Evolutionary conservation across 2,329 filamentous ascomycete species (phyloP).

Genomic region (Basipetospora sp.): DNA sequence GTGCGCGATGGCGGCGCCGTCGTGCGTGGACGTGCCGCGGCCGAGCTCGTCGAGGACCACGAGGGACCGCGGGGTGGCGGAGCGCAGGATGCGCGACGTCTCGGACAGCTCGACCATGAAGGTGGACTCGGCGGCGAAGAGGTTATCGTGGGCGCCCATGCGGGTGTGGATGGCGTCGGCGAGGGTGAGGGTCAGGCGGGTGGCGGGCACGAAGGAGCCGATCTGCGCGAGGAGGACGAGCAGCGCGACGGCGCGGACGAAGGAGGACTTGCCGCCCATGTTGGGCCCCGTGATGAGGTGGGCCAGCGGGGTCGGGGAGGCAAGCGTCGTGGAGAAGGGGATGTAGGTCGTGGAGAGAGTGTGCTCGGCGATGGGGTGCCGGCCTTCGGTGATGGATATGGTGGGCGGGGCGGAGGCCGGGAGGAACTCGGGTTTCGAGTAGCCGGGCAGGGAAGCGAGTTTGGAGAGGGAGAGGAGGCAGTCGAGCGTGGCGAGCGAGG

Average conservation of each 20-base stretch:
- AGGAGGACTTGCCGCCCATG: constrained; percentile 98
- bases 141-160: constrained; percentile 91
- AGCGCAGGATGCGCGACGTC: constrained; percentile 77
- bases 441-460: constrained; percentile 74
- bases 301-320: constrained; percentile 41
- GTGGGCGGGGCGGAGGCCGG: constrained; percentile 47
- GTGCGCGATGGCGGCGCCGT: constrained; percentile 89
- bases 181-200: constrained; percentile 58
- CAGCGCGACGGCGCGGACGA: constrained; percentile 81
- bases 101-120: constrained; percentile 98
- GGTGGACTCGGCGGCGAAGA: constrained; percentile 84
- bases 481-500: constrained; percentile 74
- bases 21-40: constrained; percentile 83
- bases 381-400: constrained; percentile 58
- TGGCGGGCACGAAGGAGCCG: constrained; percentile 82
- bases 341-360: constrained; percentile 76
- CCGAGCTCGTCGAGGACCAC: constrained; percentile 92
- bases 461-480: constrained; percentile 75
- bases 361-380: constrained; percentile 93
- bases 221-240: constrained; percentile 90
- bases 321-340: constrained; percentile 67
- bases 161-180: constrained; percentile 87
- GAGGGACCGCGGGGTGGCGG: constrained; percentile 68
- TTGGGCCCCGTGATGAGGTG: constrained; percentile 92
- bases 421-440: constrained; percentile 59